A percentile compares a stretch with the other conserved stretches of the same genome.
These are phyloP conservation scores for Miscanthus lutarioriparius DNA, from an alignment of 176 grass and related monocot genomes.

Conservation along the genomic window DNA sequence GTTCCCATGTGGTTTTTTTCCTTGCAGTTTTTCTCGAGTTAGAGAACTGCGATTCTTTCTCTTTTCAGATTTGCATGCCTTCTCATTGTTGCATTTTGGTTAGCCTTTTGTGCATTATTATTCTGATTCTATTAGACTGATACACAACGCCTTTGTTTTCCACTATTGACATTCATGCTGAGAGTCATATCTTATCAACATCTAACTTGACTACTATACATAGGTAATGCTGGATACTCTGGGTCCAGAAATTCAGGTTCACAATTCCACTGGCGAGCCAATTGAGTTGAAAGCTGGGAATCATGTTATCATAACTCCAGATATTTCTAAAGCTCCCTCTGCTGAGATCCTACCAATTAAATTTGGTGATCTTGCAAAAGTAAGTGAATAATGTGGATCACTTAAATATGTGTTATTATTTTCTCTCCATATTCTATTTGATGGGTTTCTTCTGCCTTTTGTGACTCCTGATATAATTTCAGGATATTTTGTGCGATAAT, in stretches of 20 bases:
- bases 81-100: background rate
- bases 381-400: slow-evolving; percentile 37
- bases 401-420: background rate
- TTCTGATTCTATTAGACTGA: slow-evolving; percentile 6
- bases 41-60: background rate
- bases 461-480: background rate
- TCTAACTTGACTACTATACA: slow-evolving; percentile 25
- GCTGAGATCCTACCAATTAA: slow-evolving; percentile 78
- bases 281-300: slow-evolving; percentile 79
- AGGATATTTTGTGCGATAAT: slow-evolving; percentile 1
- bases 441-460: background rate
- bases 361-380: slow-evolving; percentile 82
- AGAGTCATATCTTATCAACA: slow-evolving; percentile 9
- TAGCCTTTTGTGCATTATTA: background rate
- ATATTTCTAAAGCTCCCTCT: slow-evolving; percentile 65
- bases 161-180: background rate
- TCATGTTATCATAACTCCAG: slow-evolving; percentile 78
- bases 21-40: background rate
- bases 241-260: slow-evolving; percentile 95
- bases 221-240: slow-evolving; percentile 97
- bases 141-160: background rate
- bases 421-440: background rate
- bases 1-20: background rate
- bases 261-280: slow-evolving; percentile 65
- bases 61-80: background rate